Conservation (phyloP, 2,329 filamentous ascomycete species). For the Talaromyces sp. region DNA sequence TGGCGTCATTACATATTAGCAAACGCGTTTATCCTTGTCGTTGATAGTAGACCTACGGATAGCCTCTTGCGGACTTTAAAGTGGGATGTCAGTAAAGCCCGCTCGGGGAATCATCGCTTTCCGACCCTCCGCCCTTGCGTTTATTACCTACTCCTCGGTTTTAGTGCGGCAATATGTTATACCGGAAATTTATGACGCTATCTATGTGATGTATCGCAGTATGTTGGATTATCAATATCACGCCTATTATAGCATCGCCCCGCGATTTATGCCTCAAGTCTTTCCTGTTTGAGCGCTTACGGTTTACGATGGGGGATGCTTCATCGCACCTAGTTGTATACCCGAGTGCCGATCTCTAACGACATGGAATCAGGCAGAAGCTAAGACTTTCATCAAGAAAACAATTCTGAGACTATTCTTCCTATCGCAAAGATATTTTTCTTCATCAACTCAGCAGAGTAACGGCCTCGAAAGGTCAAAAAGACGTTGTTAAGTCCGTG, state of each 20-base stretch:
- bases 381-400: not conserved
- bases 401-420: not conserved
- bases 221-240: not conserved
- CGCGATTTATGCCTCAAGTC: not conserved
- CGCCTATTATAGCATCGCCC: not conserved
- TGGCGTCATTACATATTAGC: not conserved
- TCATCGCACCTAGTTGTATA: not conserved
- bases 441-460: not conserved
- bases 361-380: not conserved
- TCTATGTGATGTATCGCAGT: not conserved
- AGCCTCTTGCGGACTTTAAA: slow-evolving; percentile 5
- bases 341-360: not conserved
- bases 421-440: not conserved
- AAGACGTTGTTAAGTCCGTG: not conserved
- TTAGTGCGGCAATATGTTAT: not conserved
- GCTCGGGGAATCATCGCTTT: slow-evolving; percentile 5
- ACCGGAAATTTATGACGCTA: not conserved
- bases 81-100: not conserved
- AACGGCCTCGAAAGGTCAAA: not conserved
- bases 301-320: not conserved
- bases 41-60: not conserved
- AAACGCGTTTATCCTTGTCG: not conserved
- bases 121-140: not conserved
- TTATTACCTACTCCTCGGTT: not conserved
- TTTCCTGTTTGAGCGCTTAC: not conserved